phyloP scores from a whole-genome alignment of 163 green algal species.

The Chlorella variabilis region DNA sequence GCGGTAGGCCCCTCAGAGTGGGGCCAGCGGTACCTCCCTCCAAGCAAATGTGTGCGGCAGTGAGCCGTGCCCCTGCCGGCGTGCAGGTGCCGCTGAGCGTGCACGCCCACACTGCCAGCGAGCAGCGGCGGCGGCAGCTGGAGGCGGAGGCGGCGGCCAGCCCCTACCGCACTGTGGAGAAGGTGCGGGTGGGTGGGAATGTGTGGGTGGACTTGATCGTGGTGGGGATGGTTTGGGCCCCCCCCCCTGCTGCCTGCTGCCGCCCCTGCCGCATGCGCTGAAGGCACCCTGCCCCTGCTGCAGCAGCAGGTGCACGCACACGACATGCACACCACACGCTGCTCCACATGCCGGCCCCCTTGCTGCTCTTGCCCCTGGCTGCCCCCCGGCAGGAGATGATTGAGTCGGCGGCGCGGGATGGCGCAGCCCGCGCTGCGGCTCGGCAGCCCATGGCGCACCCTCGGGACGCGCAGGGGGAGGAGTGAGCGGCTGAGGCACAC shows the following conservation, averaged over 20 bases:
- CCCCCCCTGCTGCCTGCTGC: neutral
- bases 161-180: slow-evolving; percentile 26
- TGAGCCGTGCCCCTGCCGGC: too few relatives aligned
- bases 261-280: too few relatives aligned
- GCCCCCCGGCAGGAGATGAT: neutral
- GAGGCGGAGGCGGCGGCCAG: slow-evolving; percentile 21
- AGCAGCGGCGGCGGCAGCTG: slow-evolving; percentile 14
- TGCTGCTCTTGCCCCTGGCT: too few relatives aligned
- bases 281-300: too few relatives aligned
- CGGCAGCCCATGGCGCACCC: slow-evolving; percentile 1
- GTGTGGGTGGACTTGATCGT: too few relatives aligned
- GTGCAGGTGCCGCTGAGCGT: slow-evolving; percentile 21
- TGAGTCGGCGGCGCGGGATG: neutral
- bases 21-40: too few relatives aligned
- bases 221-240: too few relatives aligned
- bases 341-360: neutral
- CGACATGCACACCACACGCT: too few relatives aligned
- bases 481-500: neutral
- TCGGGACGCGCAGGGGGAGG: neutral
- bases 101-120: neutral
- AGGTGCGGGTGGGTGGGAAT: neutral
- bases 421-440: neutral
- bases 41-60: too few relatives aligned
- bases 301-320: too few relatives aligned
- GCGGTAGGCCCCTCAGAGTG: too few relatives aligned